Percentiles rank a stretch among this genome's conserved stretches.
Evolutionary conservation across 495 filamentous ascomycete genomes (phyloP).

Genomic region (Podospora pseudoanserina): DNA sequence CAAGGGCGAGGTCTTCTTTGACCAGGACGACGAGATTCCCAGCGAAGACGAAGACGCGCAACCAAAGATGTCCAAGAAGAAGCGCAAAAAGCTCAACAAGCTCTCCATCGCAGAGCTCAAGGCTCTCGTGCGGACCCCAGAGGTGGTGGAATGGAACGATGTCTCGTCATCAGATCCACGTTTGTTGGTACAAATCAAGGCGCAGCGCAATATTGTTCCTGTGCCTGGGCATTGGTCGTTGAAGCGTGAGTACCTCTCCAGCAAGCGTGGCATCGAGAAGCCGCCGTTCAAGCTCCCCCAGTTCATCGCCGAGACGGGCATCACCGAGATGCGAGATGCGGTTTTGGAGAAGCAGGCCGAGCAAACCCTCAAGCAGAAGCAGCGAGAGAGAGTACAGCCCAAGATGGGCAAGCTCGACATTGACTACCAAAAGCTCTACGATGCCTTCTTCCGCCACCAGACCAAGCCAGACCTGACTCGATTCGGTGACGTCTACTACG

Average conservation of each 20-base stretch:
- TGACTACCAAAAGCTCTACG: constrained; percentile 95
- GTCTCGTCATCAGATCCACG: constrained; percentile 87
- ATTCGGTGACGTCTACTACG: constrained; percentile 97
- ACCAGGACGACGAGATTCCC: constrained; percentile 84
- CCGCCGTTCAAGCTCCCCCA: constrained; percentile 87
- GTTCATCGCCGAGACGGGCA: constrained; percentile 96
- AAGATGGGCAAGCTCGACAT: constrained; percentile 98
- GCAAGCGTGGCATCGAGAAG: constrained; percentile 94
- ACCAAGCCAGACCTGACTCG: constrained; percentile 91
- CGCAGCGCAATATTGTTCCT: constrained; percentile 90
- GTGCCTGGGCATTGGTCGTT: constrained; percentile 92
- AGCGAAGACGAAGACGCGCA: constrained; percentile 75
- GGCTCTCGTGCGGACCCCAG: constrained; percentile 82
- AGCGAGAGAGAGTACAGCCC: constrained; percentile 87
- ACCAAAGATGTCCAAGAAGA: constrained; percentile 84
- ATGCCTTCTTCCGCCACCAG: constrained; percentile 96
- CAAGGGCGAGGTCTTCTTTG: constrained; percentile 83
- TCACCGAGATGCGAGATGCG: constrained; percentile 95
- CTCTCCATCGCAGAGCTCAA: constrained; percentile 94
- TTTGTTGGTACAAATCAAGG: constrained; percentile 89
- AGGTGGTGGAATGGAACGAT: constrained; percentile 97
- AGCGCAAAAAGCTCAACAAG: constrained; percentile 83
- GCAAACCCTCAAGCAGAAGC: constrained; percentile 87
- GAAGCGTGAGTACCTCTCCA: constrained; percentile 94
- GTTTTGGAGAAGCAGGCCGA: constrained; percentile 93